phyloP scores from a whole-genome alignment of 2,329 filamentous ascomycete genomes.

The Fusarium robinianum region DNA sequence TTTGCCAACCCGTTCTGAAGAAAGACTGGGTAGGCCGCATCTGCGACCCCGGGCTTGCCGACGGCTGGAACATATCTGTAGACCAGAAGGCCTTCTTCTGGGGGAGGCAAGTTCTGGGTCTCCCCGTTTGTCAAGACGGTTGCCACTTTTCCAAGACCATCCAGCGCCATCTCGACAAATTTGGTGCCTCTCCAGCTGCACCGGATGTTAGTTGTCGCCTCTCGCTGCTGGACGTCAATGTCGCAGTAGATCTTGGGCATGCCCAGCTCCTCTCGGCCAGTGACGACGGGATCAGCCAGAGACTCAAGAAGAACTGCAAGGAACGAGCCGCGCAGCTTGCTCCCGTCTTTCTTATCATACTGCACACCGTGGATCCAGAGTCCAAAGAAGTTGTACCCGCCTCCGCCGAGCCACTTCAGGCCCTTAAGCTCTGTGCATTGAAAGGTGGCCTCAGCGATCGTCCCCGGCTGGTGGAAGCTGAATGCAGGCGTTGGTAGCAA shows the following conservation, averaged over 20 bases:
- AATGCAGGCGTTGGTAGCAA: conserved; percentile 50
- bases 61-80: conserved; percentile 62
- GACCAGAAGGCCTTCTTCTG: conserved; percentile 54
- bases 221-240: conserved; percentile 46
- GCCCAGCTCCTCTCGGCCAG: conserved; percentile 63
- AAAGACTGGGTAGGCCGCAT: conserved; percentile 57
- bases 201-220: neutral
- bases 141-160: neutral
- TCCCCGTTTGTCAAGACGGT: neutral
- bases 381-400: conserved; percentile 61
- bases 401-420: conserved; percentile 65
- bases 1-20: conserved; percentile 41
- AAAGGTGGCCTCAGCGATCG: conserved; percentile 50
- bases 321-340: conserved; percentile 55
- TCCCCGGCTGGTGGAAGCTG: conserved; percentile 49
- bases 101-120: neutral
- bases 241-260: conserved; percentile 63
- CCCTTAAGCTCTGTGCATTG: conserved; percentile 50
- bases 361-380: conserved; percentile 66
- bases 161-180: conserved; percentile 12
- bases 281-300: conserved; percentile 62
- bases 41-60: conserved; percentile 54
- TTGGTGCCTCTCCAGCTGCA: conserved; percentile 22
- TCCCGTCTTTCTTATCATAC: conserved; percentile 56
- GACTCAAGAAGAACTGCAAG: conserved; percentile 63